These are phyloP conservation scores for Suillus luteus DNA, from an alignment of 768 basidiomycete genomes.

Conservation along the genomic window DNA sequence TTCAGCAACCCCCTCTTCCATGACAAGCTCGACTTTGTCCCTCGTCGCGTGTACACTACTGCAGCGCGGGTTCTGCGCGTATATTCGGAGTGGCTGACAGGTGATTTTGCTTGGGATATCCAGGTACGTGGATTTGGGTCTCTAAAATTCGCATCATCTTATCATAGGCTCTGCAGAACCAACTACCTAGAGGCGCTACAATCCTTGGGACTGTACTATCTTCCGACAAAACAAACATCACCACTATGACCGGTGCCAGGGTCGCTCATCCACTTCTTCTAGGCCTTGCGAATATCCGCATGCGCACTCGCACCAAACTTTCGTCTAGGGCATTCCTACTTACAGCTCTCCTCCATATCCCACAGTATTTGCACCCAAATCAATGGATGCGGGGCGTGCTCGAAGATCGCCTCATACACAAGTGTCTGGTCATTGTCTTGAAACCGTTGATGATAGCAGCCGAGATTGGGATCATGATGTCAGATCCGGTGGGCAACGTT, in stretches of 20 bases:
- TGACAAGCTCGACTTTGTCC: conserved; percentile 21
- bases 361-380: too few species aligned
- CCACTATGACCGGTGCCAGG: conserved; percentile 10
- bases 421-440: too few species aligned
- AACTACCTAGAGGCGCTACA: conserved; percentile 15
- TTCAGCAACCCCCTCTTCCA: conserved; percentile 24
- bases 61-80: conserved; percentile 13
- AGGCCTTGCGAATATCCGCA: conserved; percentile 18
- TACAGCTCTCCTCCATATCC: too few species aligned
- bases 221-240: conserved; percentile 34
- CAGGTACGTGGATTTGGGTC: conserved; percentile 22
- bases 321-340: conserved; percentile 8
- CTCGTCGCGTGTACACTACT: conserved; percentile 14
- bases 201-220: conserved; percentile 33
- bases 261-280: conserved; percentile 18
- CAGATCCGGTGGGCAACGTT: too few species aligned
- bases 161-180: conserved; percentile 17
- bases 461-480: too few species aligned
- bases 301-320: conserved; percentile 17
- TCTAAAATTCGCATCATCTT: neutral
- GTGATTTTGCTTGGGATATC: conserved; percentile 26
- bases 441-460: too few species aligned
- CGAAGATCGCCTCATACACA: too few species aligned
- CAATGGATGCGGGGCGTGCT: too few species aligned
- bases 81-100: conserved; percentile 27